Evolutionary conservation across 73 alveolate species (phyloP).

Genomic region (Paramecium biaurelia): DNA sequence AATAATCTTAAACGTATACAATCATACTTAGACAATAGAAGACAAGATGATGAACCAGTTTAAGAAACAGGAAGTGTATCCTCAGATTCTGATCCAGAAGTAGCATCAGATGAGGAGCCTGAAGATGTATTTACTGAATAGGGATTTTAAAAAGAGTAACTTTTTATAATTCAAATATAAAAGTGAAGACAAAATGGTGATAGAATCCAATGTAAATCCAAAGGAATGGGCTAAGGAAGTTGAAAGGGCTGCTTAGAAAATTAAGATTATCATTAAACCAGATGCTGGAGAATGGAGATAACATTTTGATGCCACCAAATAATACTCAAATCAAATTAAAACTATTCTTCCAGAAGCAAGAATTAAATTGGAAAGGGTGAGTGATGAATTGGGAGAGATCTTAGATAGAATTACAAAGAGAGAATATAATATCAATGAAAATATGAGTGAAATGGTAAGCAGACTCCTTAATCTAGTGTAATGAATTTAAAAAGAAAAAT

Average conservation of each 20-base stretch:
- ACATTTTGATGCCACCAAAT: slow-evolving; percentile 57
- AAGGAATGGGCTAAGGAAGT: slow-evolving; percentile 65
- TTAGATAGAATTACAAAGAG: slow-evolving; percentile 57
- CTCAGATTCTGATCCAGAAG: slow-evolving; percentile 58
- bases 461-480: neutral
- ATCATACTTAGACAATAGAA: neutral
- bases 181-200: slow-evolving; percentile 57
- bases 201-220: slow-evolving; percentile 51
- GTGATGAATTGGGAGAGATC: slow-evolving; percentile 54
- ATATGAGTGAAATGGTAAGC: slow-evolving; percentile 39
- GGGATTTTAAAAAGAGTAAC: slow-evolving; percentile 47
- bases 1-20: slow-evolving; percentile 38
- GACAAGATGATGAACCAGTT: neutral
- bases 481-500: slow-evolving; percentile 50
- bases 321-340: slow-evolving; percentile 35
- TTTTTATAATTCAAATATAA: neutral
- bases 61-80: slow-evolving; percentile 62
- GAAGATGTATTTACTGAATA: slow-evolving; percentile 52
- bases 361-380: slow-evolving; percentile 34
- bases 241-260: slow-evolving; percentile 59
- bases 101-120: slow-evolving; percentile 65
- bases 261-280: slow-evolving; percentile 38
- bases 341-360: slow-evolving; percentile 59
- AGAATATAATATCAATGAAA: slow-evolving; percentile 53
- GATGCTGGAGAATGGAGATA: slow-evolving; percentile 67